Base-by-base conservation (phyloP, 2,329 filamentous ascomycete species). In the Stagonosporopsis chrysanthemi region DNA sequence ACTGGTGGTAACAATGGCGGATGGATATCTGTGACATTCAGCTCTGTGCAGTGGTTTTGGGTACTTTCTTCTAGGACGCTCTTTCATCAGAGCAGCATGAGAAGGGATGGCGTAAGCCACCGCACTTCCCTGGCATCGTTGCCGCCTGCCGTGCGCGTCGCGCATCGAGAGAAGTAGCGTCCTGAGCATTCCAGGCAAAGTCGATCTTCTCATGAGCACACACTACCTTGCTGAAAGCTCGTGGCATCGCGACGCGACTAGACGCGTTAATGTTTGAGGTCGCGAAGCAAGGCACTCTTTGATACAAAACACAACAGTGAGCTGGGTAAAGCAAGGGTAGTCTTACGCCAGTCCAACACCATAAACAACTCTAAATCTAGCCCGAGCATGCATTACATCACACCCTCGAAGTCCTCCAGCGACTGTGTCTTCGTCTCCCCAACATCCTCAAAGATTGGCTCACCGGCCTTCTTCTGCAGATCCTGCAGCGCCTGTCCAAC, bases 401-500 rank as follows among this genome's bases (percentile, higher is more conserved):
- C 61, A 29, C 64, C 63, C 35, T 65, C 63, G n/a, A 67, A 68
- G 6, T 65, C 66, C 33, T 61, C 51, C 50, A 68, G 35, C 14
- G 56, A 58, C 33, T 50, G 55, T 42, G 52, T 39, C 40, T 43
- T 53, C 36, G 17, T 39, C 50, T 40, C 61, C 19, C 38, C 40
- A 28, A 31, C 50, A 22, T 24, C 38, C 3, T 46, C 61, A 46
- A 72, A 71, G 11, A 73, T 67, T 43, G 36, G 67, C 46, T 67
- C 58, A 8, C 46, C 48, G 12, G 45, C 65, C 43, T 57, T 66
- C 40, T 60, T 60, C 56, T 67, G 64, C 46, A 75, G 60, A 26
- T 45, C 51, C 15, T 51, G 65, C 23, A 75, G 38, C 19, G 65
- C 71, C 40, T 69, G 61, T 14, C 71, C 73, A 38, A 75, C 68